These are phyloP conservation scores for Teunomyces lycoperdinae DNA, from an alignment of 805 yeast species.

Conservation along the genomic window DNA sequence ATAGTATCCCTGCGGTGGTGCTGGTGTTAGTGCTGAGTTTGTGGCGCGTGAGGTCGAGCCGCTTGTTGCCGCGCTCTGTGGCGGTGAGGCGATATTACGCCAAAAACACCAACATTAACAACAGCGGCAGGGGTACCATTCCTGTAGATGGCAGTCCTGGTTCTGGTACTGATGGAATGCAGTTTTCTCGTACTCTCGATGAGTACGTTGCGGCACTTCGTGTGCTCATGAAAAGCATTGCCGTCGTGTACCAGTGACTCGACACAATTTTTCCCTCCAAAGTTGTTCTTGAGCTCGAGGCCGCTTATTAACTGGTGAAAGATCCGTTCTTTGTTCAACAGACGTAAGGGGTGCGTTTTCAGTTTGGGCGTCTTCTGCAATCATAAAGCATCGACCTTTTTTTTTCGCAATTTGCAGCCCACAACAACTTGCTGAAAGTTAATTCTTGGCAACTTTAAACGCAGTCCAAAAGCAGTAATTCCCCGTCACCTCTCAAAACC, in stretches of 20 bases:
- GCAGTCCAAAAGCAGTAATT: too few species aligned
- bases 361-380: not conserved
- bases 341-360: not conserved
- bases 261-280: not conserved
- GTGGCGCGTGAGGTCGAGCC: too few species aligned
- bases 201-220: not conserved
- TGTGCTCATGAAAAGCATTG: not conserved
- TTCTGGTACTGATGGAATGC: not conserved
- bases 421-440: constrained; percentile 2
- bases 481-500: not conserved
- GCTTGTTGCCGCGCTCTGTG: too few species aligned
- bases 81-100: not conserved
- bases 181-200: not conserved
- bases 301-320: not conserved
- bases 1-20: constrained; percentile 3
- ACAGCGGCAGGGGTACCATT: too few species aligned
- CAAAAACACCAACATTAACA: not conserved
- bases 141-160: too few species aligned
- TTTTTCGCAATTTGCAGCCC: constrained; percentile 2
- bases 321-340: not conserved
- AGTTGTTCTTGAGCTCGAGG: not conserved
- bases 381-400: not conserved
- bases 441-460: not conserved
- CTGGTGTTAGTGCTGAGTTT: not conserved
- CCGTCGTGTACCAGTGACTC: not conserved